phyloP scores from a whole-genome alignment of 2,329 filamentous ascomycete species.

The Drechslera avenae region DNA sequence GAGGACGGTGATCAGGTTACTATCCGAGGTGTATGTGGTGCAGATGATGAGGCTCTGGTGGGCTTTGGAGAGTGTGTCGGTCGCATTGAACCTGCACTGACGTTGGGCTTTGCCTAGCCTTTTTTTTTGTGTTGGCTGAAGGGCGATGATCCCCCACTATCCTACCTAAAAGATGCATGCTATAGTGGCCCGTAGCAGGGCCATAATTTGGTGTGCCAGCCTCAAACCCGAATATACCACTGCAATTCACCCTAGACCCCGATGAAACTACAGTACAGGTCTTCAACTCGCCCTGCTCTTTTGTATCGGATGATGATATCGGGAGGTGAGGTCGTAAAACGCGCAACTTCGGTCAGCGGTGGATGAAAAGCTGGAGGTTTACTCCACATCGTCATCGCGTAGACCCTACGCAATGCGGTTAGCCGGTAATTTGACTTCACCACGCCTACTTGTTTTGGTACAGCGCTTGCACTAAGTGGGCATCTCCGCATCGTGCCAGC shows the following conservation, averaged over 20 bases:
- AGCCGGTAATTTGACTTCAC: constrained; percentile 11
- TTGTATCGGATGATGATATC: too few species aligned
- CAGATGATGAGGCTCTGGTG: constrained; percentile 67
- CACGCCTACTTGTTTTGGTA: constrained; percentile 1
- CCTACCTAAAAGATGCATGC: too few species aligned
- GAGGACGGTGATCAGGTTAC: constrained; percentile 74
- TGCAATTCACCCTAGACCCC: too few species aligned
- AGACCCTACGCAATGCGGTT: neutral
- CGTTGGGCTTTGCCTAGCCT: constrained; percentile 22
- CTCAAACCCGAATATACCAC: too few species aligned
- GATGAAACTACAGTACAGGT: too few species aligned
- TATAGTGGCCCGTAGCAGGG: too few species aligned
- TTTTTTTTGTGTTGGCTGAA: neutral
- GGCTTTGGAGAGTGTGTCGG: constrained; percentile 78
- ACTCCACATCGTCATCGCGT: too few species aligned
- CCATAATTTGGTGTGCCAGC: too few species aligned
- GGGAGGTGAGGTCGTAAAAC: too few species aligned
- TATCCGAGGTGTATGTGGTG: constrained; percentile 68
- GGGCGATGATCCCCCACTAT: neutral
- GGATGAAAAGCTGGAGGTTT: too few species aligned
- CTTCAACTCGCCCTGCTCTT: too few species aligned
- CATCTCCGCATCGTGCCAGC: constrained; percentile 18
- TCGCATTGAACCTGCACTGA: constrained; percentile 56
- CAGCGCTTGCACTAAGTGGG: neutral
- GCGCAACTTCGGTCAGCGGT: too few species aligned